Conservation (phyloP, 352 stramenopile genomes). For the Globisporangium megalacanthum region DNA sequence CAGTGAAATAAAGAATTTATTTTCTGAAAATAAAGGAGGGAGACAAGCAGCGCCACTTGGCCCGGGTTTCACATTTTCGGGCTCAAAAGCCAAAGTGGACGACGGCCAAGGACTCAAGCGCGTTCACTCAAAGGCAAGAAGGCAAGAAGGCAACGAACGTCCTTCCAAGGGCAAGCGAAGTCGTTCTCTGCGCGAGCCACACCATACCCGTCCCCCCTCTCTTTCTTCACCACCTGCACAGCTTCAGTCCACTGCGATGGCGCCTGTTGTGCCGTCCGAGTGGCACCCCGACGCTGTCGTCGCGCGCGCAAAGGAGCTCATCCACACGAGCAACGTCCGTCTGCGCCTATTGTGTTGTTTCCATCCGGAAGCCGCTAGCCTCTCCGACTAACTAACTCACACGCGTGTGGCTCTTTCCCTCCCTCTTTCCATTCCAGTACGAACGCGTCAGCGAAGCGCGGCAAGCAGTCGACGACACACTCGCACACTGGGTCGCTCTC, state of each 20-base stretch:
- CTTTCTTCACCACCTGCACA: background rate
- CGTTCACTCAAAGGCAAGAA: no score
- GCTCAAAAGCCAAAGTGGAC: no score
- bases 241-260: slow-evolving; percentile 18
- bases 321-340: slow-evolving; percentile 75
- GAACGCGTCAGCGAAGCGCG: slow-evolving; percentile 62
- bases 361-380: background rate
- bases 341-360: background rate
- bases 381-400: background rate
- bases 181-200: no score
- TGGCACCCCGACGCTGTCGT: slow-evolving; percentile 54
- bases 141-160: no score
- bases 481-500: slow-evolving; percentile 35
- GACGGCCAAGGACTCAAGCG: no score
- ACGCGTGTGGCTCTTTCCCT: background rate
- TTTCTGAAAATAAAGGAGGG: no score
- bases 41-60: no score
- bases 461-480: slow-evolving; percentile 35
- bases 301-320: slow-evolving; percentile 57
- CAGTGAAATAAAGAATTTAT: no score
- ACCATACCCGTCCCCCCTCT: background rate
- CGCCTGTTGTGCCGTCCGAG: background rate
- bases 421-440: slow-evolving; percentile 31
- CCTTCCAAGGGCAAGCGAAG: no score
- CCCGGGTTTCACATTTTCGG: no score